Base-by-base conservation (phyloP, 176 grass and related monocot species). In the Carex cristatella region DNA sequence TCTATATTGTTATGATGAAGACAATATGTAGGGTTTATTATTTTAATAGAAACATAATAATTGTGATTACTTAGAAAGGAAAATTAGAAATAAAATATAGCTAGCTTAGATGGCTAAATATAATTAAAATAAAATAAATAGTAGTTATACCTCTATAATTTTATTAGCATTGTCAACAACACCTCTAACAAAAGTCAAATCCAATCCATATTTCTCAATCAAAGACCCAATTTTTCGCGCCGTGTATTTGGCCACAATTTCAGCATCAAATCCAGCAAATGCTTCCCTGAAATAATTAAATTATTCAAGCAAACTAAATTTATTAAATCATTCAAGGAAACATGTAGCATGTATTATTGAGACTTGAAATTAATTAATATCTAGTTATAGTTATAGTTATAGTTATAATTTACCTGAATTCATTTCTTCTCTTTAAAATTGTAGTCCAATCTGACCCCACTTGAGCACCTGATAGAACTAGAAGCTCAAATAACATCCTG, bases 401-500 rank as follows among this genome's bases (percentile, higher is more conserved):
- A 30, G 23, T 84, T 44, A 67, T 9, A 23, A 49, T 49, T 49
- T 49, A 98, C 95, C 95, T 95, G 83, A 90, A 98, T 60, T 93
- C 51, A 80, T 94, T 86, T 80, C 95, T 89, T 84, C 85, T 98
- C 90, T 91, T 94, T 3, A 98, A 86, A 56, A 95, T 98, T 16
- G 91, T 89, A 15, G 95, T 93, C 95, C 95, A 98, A 65, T 95
- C 93, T 35, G 93, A 88, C 23, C 89, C 95, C 71, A 98, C 93
- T 88, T 95, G 95, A 83, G 91, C 91, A 67, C 95, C 95, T 35
- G 93, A 92, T 53, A 98, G 72, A 12, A 88, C 87, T 1, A 98
- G 91, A 80, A 98, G 87, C 88, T 98, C 95, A 85, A 98, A 98
- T 3, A 98, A 83, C 91, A 91, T 79, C 75, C 95, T 98, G 91